phyloP scores from a whole-genome alignment of 78 protist species.

The Thecamonas trahens region DNA sequence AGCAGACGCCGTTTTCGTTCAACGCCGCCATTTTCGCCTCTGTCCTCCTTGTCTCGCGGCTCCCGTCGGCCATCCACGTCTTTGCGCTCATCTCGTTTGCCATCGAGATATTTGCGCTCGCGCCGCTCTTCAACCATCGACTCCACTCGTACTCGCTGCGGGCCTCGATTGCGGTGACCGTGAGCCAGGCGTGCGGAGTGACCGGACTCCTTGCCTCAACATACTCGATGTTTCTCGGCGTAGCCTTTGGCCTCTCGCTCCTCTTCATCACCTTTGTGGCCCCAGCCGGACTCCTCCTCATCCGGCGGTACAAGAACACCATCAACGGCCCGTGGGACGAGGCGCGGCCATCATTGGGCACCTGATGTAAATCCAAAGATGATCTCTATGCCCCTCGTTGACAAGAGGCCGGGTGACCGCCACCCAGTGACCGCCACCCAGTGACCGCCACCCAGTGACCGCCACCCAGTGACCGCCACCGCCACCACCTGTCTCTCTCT shows the following conservation, averaged over 20 bases:
- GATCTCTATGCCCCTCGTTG: too few species aligned
- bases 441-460: too few species aligned
- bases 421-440: too few species aligned
- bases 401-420: too few species aligned
- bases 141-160: slow-evolving; percentile 28
- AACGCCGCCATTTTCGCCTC: slow-evolving; percentile 70
- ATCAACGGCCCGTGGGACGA: neutral
- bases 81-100: slow-evolving; percentile 49
- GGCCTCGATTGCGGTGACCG: slow-evolving; percentile 27
- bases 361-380: too few species aligned
- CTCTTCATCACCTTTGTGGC: neutral
- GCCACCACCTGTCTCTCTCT: too few species aligned
- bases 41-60: slow-evolving; percentile 56
- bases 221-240: neutral
- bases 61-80: slow-evolving; percentile 48
- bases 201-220: neutral
- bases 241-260: neutral
- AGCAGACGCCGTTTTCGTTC: slow-evolving; percentile 52
- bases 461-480: too few species aligned
- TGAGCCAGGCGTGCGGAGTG: too few species aligned
- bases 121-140: slow-evolving; percentile 47
- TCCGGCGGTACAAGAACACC: neutral
- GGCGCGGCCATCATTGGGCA: neutral
- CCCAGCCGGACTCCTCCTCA: neutral
- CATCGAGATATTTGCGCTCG: slow-evolving; percentile 45